These are phyloP conservation scores for Afroboletus lepidellus DNA, from an alignment of 1,284 basidiomycete genomes.

Conservation along the genomic window DNA sequence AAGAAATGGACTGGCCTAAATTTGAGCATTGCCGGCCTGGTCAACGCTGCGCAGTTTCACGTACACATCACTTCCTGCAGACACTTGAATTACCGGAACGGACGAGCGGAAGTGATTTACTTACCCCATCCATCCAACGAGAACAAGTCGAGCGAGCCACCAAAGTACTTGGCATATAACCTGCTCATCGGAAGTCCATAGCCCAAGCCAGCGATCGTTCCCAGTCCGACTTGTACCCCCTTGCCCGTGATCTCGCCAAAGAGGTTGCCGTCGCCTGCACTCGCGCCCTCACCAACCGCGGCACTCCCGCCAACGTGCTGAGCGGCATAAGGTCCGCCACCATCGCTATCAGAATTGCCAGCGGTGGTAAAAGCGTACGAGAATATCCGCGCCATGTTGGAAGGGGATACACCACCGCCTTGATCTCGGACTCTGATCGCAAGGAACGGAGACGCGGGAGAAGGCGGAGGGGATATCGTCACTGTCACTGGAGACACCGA, in stretches of 20 bases:
- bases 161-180: slow-evolving; percentile 80
- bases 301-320: slow-evolving; percentile 71
- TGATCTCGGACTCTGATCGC: slow-evolving; percentile 82
- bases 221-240: slow-evolving; percentile 67
- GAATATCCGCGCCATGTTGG: slow-evolving; percentile 78
- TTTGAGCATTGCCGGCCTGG: slow-evolving; percentile 55
- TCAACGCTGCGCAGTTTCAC: slow-evolving; percentile 72
- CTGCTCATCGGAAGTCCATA: slow-evolving; percentile 86
- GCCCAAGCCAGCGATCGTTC: slow-evolving; percentile 70
- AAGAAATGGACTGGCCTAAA: slow-evolving; percentile 16
- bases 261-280: slow-evolving; percentile 52
- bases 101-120: slow-evolving; percentile 18
- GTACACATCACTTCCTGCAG: slow-evolving; percentile 70
- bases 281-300: slow-evolving; percentile 49
- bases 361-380: slow-evolving; percentile 88
- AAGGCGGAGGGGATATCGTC: slow-evolving; percentile 64
- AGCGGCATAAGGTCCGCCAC: slow-evolving; percentile 69
- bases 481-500: slow-evolving; percentile 65
- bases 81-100: slow-evolving; percentile 1
- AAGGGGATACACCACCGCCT: slow-evolving; percentile 79
- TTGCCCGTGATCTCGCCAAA: slow-evolving; percentile 76
- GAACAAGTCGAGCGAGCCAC: slow-evolving; percentile 73
- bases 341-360: slow-evolving; percentile 42
- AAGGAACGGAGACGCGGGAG: slow-evolving; percentile 50
- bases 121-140: slow-evolving; percentile 80